A percentile compares a stretch with the other conserved stretches of the same genome.
These are phyloP conservation scores for Cinchona pubescens DNA, from an alignment of 257 asterid genomes.

Conservation along the genomic window DNA sequence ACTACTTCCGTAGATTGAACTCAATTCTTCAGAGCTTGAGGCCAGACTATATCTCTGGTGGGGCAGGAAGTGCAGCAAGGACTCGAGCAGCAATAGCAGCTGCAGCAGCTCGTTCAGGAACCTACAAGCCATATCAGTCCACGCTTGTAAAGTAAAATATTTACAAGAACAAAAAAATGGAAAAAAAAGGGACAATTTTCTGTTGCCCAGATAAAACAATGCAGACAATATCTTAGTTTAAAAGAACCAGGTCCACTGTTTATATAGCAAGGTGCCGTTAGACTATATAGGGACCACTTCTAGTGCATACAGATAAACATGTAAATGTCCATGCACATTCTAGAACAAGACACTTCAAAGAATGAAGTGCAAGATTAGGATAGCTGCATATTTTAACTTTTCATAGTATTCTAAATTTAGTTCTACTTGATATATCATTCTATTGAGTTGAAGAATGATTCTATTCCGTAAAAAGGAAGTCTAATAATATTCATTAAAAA, in stretches of 20 bases:
- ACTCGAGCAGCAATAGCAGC: constrained; percentile 97
- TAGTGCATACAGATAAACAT: neutral
- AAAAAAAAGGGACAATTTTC: neutral
- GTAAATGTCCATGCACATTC: neutral
- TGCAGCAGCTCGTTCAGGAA: constrained; percentile 98
- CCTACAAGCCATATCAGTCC: constrained; percentile 41
- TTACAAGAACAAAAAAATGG: neutral
- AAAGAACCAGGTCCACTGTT: too few species aligned
- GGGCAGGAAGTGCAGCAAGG: constrained; percentile 90
- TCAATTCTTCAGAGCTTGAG: constrained; percentile 80
- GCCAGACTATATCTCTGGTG: constrained; percentile 76
- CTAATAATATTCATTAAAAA: neutral
- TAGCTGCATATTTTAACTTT: neutral
- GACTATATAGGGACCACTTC: neutral
- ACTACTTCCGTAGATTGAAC: constrained; percentile 76
- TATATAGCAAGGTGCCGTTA: neutral
- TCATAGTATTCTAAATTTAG: neutral
- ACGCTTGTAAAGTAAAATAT: neutral
- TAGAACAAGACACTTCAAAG: neutral
- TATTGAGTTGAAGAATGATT: neutral
- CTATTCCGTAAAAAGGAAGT: neutral
- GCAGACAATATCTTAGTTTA: neutral
- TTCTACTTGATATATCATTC: neutral
- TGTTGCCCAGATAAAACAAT: neutral
- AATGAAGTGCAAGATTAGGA: neutral